phyloP scores from a whole-genome alignment of 148 eudicot species.

The Polygonum maritimum region DNA sequence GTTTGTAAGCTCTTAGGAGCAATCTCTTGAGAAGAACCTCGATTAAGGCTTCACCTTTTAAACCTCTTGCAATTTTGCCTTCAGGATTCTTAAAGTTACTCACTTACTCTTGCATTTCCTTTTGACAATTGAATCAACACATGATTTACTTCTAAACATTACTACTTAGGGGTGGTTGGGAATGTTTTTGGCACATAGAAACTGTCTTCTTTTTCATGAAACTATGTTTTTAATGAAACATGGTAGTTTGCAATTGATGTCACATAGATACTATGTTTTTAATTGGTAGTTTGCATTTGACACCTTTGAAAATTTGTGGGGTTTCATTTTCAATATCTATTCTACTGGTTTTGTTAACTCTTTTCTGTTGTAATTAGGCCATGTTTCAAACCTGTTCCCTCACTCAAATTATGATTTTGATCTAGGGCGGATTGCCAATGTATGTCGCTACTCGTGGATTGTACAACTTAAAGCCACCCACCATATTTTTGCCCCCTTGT shows the following conservation, averaged over 20 bases:
- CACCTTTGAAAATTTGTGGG: background rate
- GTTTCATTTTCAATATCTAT: background rate
- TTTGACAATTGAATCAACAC: background rate
- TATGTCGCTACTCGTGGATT: slow-evolving; percentile 88
- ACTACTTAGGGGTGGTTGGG: background rate
- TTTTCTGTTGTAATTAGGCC: background rate
- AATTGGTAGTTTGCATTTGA: background rate
- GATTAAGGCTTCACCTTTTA: background rate
- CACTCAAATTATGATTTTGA: slow-evolving; percentile 15
- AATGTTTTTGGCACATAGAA: background rate
- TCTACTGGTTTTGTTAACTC: background rate
- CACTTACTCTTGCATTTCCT: too few species aligned
- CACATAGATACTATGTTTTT: background rate
- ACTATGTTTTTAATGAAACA: too few species aligned
- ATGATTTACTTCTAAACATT: background rate
- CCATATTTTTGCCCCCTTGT: slow-evolving; percentile 83
- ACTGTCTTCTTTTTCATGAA: too few species aligned
- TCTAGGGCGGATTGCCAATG: slow-evolving; percentile 96
- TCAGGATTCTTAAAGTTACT: background rate
- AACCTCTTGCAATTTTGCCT: background rate
- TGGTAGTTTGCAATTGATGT: background rate
- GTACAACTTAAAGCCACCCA: slow-evolving; percentile 84
- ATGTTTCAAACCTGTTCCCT: background rate
- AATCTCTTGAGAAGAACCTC: background rate
- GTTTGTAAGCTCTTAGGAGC: background rate